Evolutionary conservation across 2,329 filamentous ascomycete genomes (phyloP).

Genomic region (Fusarium musae): DNA sequence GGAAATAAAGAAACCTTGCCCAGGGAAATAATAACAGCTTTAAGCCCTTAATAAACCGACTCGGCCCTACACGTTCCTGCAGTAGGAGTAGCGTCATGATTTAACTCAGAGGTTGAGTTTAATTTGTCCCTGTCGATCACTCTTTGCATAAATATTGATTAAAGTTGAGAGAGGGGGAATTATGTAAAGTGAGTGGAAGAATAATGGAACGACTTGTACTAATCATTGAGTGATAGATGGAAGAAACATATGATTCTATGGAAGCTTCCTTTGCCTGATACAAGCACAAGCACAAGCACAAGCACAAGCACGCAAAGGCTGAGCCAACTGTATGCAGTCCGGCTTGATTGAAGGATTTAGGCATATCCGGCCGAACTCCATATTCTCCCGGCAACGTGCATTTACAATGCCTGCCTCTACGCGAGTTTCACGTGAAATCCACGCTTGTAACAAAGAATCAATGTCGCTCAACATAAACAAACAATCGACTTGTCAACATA

Average conservation of each 20-base stretch:
- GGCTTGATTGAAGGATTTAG: not conserved
- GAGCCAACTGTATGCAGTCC: not conserved
- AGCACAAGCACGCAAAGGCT: not conserved
- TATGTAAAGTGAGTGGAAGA: not conserved
- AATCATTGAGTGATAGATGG: not conserved
- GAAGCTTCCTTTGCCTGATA: not conserved
- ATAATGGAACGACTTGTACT: not conserved
- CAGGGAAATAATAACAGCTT: not conserved
- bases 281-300: not conserved
- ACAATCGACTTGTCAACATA: not conserved
- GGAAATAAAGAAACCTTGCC: conserved; percentile 15
- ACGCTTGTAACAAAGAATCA: not conserved
- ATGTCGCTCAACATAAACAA: not conserved
- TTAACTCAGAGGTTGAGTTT: conserved; percentile 28
- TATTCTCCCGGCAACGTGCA: not conserved
- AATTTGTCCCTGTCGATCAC: conserved; percentile 20
- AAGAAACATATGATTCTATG: not conserved
- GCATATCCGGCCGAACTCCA: not conserved
- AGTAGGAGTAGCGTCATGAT: conserved; percentile 35
- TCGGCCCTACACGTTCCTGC: conserved; percentile 6
- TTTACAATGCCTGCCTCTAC: not conserved
- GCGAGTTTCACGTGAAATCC: too few relatives aligned
- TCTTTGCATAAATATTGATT: not conserved
- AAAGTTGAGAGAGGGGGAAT: not conserved
- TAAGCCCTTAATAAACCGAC: not conserved